phyloP scores from a whole-genome alignment of 306 rosid species.

The Canavalia ensiformis region DNA sequence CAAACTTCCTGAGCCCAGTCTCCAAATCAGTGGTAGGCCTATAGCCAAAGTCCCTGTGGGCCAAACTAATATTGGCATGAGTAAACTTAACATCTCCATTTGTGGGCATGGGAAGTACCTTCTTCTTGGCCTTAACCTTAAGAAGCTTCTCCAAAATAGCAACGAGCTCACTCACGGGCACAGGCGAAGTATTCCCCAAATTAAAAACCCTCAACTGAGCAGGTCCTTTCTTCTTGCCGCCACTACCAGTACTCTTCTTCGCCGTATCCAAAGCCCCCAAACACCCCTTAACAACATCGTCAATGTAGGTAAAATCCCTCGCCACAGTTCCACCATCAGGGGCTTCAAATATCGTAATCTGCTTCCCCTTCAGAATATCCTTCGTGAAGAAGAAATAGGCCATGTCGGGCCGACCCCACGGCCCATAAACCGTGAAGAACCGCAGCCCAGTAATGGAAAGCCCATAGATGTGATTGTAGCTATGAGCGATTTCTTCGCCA shows the following conservation, averaged over 20 bases:
- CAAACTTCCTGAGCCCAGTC: constrained; percentile 84
- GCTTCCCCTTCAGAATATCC: constrained; percentile 79
- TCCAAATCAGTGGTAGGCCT: constrained; percentile 78
- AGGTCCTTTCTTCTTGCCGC: constrained; percentile 82
- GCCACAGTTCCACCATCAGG: constrained; percentile 79
- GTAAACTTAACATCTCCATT: constrained; percentile 91
- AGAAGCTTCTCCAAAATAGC: constrained; percentile 82
- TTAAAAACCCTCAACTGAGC: constrained; percentile 85
- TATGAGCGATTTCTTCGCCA: constrained; percentile 85
- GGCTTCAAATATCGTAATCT: constrained; percentile 68
- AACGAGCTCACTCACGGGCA: constrained; percentile 82
- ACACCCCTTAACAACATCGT: constrained; percentile 83
- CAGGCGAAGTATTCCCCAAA: constrained; percentile 84
- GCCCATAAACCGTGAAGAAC: constrained; percentile 89
- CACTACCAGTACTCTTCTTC: constrained; percentile 84
- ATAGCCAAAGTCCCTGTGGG: constrained; percentile 73
- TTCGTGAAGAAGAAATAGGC: constrained; percentile 84
- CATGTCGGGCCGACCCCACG: constrained; percentile 98
- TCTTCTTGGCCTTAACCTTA: constrained; percentile 80
- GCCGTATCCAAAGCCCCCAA: constrained; percentile 86
- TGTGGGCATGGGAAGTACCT: constrained; percentile 73
- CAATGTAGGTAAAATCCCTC: constrained; percentile 88
- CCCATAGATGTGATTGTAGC: constrained; percentile 82
- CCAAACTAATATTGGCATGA: constrained; percentile 84
- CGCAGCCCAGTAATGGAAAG: constrained; percentile 83